These are phyloP conservation scores for Boletus vermiculosoides DNA, from an alignment of 768 basidiomycete species.

Conservation along the genomic window DNA sequence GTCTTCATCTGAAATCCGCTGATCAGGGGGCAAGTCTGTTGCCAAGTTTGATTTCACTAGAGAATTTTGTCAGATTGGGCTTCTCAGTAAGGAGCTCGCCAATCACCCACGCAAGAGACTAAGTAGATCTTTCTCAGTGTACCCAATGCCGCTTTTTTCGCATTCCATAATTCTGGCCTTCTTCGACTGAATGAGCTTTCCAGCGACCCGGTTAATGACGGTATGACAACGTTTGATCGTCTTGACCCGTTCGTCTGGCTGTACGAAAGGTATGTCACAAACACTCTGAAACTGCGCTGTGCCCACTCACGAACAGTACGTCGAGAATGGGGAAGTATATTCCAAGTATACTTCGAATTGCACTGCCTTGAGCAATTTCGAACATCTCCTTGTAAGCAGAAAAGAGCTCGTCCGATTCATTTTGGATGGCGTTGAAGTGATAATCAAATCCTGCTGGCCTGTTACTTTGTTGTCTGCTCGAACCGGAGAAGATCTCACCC, in stretches of 20 bases:
- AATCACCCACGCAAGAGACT: conserved; percentile 65
- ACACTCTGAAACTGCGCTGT: not conserved
- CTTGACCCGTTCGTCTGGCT: conserved; percentile 55
- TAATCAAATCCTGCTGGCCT: conserved; percentile 71
- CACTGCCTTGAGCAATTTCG: conserved; percentile 54
- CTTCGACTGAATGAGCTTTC: conserved; percentile 75
- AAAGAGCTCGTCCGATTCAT: conserved; percentile 77
- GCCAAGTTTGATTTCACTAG: conserved; percentile 83
- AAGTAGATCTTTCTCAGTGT: conserved; percentile 71
- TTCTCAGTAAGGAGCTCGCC: not conserved
- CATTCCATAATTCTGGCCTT: conserved; percentile 68
- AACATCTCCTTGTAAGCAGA: conserved; percentile 86
- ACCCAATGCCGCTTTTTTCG: conserved; percentile 47
- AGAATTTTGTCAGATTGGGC: conserved; percentile 6
- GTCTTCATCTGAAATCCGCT: conserved; percentile 84
- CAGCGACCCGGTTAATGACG: conserved; percentile 69
- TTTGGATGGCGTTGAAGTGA: conserved; percentile 77
- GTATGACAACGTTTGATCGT: conserved; percentile 56
- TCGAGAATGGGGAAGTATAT: conserved; percentile 60
- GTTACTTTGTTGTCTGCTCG: conserved; percentile 3
- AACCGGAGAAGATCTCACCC: conserved; percentile 42
- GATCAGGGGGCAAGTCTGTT: conserved; percentile 61
- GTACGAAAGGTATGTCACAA: conserved; percentile 3
- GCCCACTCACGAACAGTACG: conserved; percentile 51
- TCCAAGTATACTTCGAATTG: conserved; percentile 45